Conservation (phyloP, 2,329 filamentous ascomycete genomes). For the Fusarium sp. region DNA sequence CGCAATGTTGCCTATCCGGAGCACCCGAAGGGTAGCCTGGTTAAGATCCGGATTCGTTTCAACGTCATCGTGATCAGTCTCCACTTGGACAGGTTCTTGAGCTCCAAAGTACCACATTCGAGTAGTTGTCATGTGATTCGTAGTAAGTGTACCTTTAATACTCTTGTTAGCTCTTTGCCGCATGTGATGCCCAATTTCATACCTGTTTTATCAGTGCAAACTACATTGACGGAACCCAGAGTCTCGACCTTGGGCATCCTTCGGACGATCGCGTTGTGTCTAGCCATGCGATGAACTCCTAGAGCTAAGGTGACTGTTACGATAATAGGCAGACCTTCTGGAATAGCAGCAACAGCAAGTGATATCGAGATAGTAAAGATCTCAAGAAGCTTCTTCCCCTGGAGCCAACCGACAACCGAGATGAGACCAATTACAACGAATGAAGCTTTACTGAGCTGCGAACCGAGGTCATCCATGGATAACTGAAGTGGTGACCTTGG, state of each 20-base stretch:
- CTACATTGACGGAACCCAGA: conserved; percentile 98
- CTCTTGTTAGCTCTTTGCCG: conserved; percentile 29
- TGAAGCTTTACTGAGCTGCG: conserved; percentile 95
- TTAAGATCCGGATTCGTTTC: conserved; percentile 69
- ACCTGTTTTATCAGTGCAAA: conserved; percentile 98
- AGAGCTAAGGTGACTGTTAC: conserved; percentile 96
- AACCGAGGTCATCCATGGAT: conserved; percentile 97
- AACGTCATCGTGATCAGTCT: conserved; percentile 65
- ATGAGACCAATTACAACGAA: conserved; percentile 95
- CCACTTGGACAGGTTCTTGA: conserved; percentile 63
- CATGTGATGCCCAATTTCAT: conserved; percentile 34
- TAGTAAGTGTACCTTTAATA: conserved; percentile 83
- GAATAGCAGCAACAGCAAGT: conserved; percentile 94
- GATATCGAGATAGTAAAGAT: conserved; percentile 99
- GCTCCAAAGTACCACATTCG: conserved; percentile 96
- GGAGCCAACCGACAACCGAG: conserved; percentile 87
- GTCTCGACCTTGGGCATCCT: conserved; percentile 98
- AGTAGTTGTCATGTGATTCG: conserved; percentile 98
- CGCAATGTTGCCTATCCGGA: conserved; percentile 95
- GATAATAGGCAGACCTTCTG: conserved; percentile 96
- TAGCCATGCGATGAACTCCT: conserved; percentile 96
- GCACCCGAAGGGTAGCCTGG: conserved; percentile 80
- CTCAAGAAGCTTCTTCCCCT: conserved; percentile 89
- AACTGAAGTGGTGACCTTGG: conserved; percentile 93
- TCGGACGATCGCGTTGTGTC: conserved; percentile 92